Base-by-base conservation (phyloP, 495 filamentous ascomycete species). In the Penicillium steckii region DNA sequence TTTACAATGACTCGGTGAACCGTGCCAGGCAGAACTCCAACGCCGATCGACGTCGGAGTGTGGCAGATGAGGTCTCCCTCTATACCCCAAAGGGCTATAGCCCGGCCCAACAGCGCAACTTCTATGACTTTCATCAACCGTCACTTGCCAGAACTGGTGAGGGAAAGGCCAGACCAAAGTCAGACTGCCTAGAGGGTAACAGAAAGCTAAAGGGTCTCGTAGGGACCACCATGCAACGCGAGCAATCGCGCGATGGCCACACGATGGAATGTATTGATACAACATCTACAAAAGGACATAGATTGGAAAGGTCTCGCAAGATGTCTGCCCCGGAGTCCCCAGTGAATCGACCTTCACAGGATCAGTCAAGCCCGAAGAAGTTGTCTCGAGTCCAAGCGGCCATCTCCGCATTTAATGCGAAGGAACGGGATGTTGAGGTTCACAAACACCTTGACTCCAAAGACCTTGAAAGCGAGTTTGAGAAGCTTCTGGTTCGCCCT, bases 71-170 rank as follows among this genome's bases (percentile, higher is more conserved):
- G 50, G 78, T 83, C 18, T 78, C 75, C 3, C 71, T 80, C n/a
- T 86, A 86, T 52, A 83, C 80, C 0, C 81, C 84, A 2, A 72
- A 71, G 54, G 74, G 80, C 0, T 85, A 88, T 55, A 80, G 80
- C 18, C 83, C 85, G 3, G 75, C 79, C 6, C 85, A 85, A 55
- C 85, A 87, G 63, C 76, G 83, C 17, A 83, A 86, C 55, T 87
- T 87, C 55, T 75, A 77, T 46, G 80, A 79, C 53, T 76, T 74
- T 50, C 70, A 79, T 18, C 76, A 80, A 53, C 84, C 84, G 18
- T 78, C 78, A 9, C 75, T 86, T 4, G 62, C 70, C 15, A 71
- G 65, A 60, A 59, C 69, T 30, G 44, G 60, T 3, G 63, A 74
- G 35, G 27, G 47, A 8, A 74, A 72, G 51, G 57, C 68, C 26